Evolutionary conservation across 768 basidiomycete species (phyloP), one percentile per base, ranked within the genome.

Genomic region (Leccinum pellstonianum): DNA sequence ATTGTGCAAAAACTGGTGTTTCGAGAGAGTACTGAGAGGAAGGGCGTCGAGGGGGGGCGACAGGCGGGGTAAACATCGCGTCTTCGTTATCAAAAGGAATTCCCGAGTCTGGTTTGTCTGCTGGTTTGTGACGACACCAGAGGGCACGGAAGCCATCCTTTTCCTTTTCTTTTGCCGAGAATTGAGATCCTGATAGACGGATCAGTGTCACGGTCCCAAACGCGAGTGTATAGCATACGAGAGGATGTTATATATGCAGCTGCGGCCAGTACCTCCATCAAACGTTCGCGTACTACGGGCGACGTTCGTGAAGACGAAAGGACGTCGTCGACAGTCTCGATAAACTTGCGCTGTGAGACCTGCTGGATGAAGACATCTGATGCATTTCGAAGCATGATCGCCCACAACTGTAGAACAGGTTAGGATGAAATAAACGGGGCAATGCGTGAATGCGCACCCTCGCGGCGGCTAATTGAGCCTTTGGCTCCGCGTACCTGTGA

Each of bases 321-420:
- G 19, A 91, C 80, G 17, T 93, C 90, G 61, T 93, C 92, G 17
- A 94, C 76, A 1, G 84, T 86, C 54, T 92, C 88, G 19, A 90
- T 73, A 67, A 94, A 94, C 70, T 93, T 93, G 66, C 86, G 85
- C 33, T 86, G 79, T 14, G 84, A 81, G 41, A 85, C 87, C 65
- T 91, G 86, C 12, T 80, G 72, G 37, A 91, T 82, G 67, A 95
- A 93, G 14, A 83, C 68, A 10, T 87, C 84, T 1, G 86, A 83
- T 3, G 87, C 86, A 68, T 95, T 95, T 29, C 86, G 85, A 38
- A 95, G 81, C 87, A 95, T 90, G 65, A 95, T 87, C 3, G 93
- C 88, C 94, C 93, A 95, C 7, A 97, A 70, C 90, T 92, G 62
- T 21, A 6, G 29, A 31, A 37, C 35, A 19, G 21, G 52, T 66